Percentiles rank a stretch among this genome's conserved stretches.
These are phyloP conservation scores for Thielaviopsis musarum DNA, from an alignment of 2,329 filamentous ascomycete genomes.

Conservation along the genomic window DNA sequence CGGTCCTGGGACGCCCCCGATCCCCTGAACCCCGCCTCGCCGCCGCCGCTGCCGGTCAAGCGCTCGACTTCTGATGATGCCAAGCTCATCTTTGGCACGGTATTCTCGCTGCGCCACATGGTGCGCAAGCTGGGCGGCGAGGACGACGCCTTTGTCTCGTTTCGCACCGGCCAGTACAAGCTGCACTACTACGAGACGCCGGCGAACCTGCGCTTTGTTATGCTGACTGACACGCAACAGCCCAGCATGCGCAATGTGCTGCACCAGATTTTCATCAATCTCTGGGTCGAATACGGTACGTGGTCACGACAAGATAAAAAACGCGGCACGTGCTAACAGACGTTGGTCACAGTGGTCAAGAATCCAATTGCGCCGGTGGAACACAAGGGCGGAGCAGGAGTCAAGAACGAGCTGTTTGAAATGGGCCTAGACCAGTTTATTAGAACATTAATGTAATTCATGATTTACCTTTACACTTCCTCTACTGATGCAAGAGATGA, in stretches of 20 bases:
- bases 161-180: conserved; percentile 88
- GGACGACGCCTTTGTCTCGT: conserved; percentile 89
- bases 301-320: conserved; percentile 9
- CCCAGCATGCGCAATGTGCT: conserved; percentile 85
- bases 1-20: conserved; percentile 54
- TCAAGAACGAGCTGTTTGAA: conserved; percentile 55
- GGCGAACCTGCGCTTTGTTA: conserved; percentile 86
- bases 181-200: conserved; percentile 98
- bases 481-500: no score
- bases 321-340: background rate
- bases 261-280: conserved; percentile 96
- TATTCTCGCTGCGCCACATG: conserved; percentile 95
- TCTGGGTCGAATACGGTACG: conserved; percentile 88
- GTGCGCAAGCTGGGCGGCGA: conserved; percentile 84
- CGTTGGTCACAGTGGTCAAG: conserved; percentile 41
- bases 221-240: conserved; percentile 81
- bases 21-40: conserved; percentile 20
- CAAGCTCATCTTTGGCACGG: conserved; percentile 91
- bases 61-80: conserved; percentile 52
- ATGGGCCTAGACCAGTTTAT: conserved; percentile 64
- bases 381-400: conserved; percentile 51
- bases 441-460: conserved; percentile 39
- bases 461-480: background rate
- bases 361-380: conserved; percentile 53
- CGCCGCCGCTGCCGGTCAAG: conserved; percentile 13